Conservation (phyloP, 768 basidiomycete genomes). For the Cystobasidium tubakii region DNA sequence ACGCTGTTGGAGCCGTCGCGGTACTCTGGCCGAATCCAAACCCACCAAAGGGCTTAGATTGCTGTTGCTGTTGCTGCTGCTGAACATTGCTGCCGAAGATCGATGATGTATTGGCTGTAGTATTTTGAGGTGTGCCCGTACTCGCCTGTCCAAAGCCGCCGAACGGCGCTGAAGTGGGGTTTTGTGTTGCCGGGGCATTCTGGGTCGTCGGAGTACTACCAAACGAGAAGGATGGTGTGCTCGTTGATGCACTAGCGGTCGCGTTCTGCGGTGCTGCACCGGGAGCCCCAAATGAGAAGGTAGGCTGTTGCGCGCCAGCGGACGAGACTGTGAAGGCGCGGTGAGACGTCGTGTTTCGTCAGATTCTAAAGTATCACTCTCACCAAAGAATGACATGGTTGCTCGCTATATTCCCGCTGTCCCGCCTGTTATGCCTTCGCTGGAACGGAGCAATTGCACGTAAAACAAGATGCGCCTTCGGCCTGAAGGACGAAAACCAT, state of each 20-base stretch:
- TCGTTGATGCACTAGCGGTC: not conserved
- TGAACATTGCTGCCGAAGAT: not conserved
- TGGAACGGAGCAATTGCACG: too few relatives aligned
- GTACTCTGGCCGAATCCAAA: conserved; percentile 19
- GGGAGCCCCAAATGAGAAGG: conserved; percentile 18
- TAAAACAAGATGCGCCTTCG: too few relatives aligned
- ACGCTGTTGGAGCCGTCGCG: not conserved
- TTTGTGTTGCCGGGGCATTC: not conserved
- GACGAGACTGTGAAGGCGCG: not conserved
- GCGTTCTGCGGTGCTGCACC: not conserved
- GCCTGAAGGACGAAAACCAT: not conserved
- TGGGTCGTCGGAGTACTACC: not conserved
- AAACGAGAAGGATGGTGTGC: conserved; percentile 13
- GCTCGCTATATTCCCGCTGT: not conserved
- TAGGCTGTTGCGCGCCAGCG: not conserved
- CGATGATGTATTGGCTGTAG: not conserved
- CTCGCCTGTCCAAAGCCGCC: not conserved
- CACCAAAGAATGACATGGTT: conserved; percentile 18
- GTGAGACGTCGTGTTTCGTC: too few relatives aligned
- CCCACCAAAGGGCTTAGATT: conserved; percentile 3
- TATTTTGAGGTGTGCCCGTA: not conserved
- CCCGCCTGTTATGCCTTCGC: not conserved
- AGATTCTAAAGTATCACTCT: too few relatives aligned
- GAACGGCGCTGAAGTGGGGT: not conserved
- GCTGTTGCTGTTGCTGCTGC: conserved; percentile 32